phyloP scores from a whole-genome alignment of 768 basidiomycete species.

The Phanerochaete carnosa region DNA sequence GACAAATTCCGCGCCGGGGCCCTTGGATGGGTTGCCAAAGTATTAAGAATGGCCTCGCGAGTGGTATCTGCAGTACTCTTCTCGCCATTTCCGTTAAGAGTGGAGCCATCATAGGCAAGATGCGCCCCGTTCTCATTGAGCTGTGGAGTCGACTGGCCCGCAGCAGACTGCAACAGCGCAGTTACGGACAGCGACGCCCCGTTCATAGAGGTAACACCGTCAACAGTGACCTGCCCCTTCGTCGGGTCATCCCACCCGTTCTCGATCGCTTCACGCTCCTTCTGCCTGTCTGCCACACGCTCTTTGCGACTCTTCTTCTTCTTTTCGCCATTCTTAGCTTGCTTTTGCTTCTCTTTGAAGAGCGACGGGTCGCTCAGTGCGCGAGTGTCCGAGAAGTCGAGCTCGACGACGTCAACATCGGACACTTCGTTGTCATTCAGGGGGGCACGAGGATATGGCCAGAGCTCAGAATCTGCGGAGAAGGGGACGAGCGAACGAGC shows the following conservation, averaged over 20 bases:
- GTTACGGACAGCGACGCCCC: slow-evolving; percentile 1
- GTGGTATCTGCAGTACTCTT: slow-evolving; percentile 10
- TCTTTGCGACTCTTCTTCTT: slow-evolving; percentile 24
- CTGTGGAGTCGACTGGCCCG: not conserved
- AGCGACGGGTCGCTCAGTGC: slow-evolving; percentile 65
- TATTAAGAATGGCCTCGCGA: slow-evolving; percentile 11
- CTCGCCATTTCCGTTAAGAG: not conserved
- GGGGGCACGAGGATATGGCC: slow-evolving; percentile 61
- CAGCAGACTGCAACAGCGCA: slow-evolving; percentile 1
- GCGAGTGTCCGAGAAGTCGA: slow-evolving; percentile 72
- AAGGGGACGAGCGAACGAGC: slow-evolving; percentile 51
- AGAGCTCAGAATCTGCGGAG: slow-evolving; percentile 60
- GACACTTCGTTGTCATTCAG: slow-evolving; percentile 34
- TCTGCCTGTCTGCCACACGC: slow-evolving; percentile 33
- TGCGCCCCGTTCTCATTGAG: not conserved
- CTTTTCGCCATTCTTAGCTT: slow-evolving; percentile 27
- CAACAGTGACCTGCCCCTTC: slow-evolving; percentile 11
- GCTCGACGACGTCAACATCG: slow-evolving; percentile 63
- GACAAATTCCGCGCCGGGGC: slow-evolving; percentile 7
- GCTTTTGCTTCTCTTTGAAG: slow-evolving; percentile 34
- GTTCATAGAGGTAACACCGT: not conserved
- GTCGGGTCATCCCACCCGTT: slow-evolving; percentile 57
- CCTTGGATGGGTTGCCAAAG: slow-evolving; percentile 12
- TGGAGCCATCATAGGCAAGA: not conserved
- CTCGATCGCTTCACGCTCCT: slow-evolving; percentile 49